Evolutionary conservation across 73 alveolate genomes (phyloP), one percentile per base, ranked within the genome.

Genomic region (Uronychia setigera): DNA sequence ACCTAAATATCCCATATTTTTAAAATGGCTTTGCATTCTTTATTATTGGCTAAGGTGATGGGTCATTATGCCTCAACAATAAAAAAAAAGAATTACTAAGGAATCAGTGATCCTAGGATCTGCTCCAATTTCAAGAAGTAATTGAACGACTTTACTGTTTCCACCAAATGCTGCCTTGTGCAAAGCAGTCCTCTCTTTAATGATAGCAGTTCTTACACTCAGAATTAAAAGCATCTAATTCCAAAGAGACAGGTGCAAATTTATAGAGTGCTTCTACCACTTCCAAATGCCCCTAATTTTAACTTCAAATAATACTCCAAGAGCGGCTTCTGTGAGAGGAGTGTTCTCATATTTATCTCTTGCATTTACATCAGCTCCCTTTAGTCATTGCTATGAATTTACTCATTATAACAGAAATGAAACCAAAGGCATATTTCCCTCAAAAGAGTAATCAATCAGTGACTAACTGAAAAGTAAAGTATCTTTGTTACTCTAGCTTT

Each of bases 91-190:
- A 19, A 5, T 19, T 46, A 46, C 67, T 19, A 46, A 46, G 13
- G 77, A 13, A 31, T 82, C 89, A 26, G 35, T 58, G 28, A 82
- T 14, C 31, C 83, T 0, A 0, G 89, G 89, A 33, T 82, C 89
- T 0, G 83, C 81, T 1, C 89, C 89, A 34, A 11, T 82, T 26
- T 0, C 19, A 1, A 82, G 31, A 0, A 82, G 79, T 0, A 82
- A 75, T 26, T 82, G 57, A n/a, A 82, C 58, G 0, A 82, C 60
- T 27, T 67, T 35, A 1, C 30, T 59, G 33, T 82, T 82, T 1
- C 83, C 83, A 28, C 74, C 74, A 35, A 29, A 82, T 1, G 89
- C 89, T 1, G 89, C 89, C 74, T 82, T 82, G 59, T 82, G 89
- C 1, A 82, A 80, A 74, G 89, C 89, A 28, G 89, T 82, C 74